Conservation (phyloP, 106 monocot species). For the Dendrobium huoshanense region DNA sequence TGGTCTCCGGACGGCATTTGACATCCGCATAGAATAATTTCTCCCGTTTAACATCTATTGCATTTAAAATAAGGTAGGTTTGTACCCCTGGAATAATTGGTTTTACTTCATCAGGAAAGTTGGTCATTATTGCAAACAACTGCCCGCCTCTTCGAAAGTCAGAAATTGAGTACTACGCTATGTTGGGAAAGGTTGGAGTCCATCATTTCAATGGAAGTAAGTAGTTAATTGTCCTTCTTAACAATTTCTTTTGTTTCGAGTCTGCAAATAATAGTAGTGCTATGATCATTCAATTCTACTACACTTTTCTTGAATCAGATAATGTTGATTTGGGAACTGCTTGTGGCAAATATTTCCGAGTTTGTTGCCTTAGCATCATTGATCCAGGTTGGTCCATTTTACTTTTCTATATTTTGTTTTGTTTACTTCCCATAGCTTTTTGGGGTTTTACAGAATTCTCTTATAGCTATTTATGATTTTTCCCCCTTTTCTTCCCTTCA, state of each 20-base stretch:
- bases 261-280: too few species aligned
- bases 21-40: too few species aligned
- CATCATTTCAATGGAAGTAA: slow-evolving; percentile 80
- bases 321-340: slow-evolving; percentile 62
- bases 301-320: slow-evolving; percentile 16
- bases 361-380: slow-evolving; percentile 63
- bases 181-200: slow-evolving; percentile 67
- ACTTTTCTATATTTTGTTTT: background rate
- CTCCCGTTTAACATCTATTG: too few species aligned
- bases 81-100: background rate
- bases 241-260: background rate
- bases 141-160: slow-evolving; percentile 64
- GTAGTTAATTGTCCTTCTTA: slow-evolving; percentile 6
- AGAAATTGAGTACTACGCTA: slow-evolving; percentile 68
- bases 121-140: slow-evolving; percentile 61
- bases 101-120: slow-evolving; percentile 26
- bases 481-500: background rate
- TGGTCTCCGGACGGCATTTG: too few species aligned
- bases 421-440: background rate
- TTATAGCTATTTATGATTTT: background rate
- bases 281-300: background rate
- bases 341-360: slow-evolving; percentile 52
- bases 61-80: too few species aligned
- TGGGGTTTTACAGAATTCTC: too few species aligned
- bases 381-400: slow-evolving; percentile 34